Evolutionary conservation across 2,329 filamentous ascomycete genomes (phyloP).

Genomic region (Aspergillus jensenii): DNA sequence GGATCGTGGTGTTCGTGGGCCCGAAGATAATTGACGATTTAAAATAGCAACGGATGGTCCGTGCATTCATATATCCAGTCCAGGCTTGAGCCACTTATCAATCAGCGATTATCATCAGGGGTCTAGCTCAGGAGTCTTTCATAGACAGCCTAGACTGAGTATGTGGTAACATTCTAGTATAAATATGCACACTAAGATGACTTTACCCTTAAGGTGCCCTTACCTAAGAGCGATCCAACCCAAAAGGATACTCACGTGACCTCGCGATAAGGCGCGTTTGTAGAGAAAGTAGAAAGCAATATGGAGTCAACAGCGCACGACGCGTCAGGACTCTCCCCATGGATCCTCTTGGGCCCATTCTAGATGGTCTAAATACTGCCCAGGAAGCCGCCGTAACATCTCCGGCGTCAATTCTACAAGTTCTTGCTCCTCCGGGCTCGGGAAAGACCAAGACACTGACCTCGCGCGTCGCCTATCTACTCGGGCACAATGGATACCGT

Average conservation of each 20-base stretch:
- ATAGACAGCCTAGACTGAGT: too few relatives aligned
- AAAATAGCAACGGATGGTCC: conserved; percentile 4
- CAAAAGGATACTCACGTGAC: conserved; percentile 6
- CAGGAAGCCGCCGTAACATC: conserved; percentile 66
- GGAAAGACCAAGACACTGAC: conserved; percentile 97
- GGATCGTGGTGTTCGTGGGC: background rate
- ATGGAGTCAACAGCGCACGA: background rate
- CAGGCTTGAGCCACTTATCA: background rate
- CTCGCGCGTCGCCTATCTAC: conserved; percentile 84
- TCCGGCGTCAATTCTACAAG: conserved; percentile 58
- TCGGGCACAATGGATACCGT: conserved; percentile 68
- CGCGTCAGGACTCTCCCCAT: conserved; percentile 34
- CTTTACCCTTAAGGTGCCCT: too few relatives aligned
- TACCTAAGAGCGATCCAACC: background rate
- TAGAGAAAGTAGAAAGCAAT: background rate
- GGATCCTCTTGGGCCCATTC: conserved; percentile 46
- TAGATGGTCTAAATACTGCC: conserved; percentile 63
- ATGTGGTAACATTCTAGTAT: too few relatives aligned
- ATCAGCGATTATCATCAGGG: background rate
- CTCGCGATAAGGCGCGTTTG: conserved; percentile 11
- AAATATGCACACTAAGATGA: too few relatives aligned
- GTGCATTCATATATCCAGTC: background rate
- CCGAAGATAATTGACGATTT: background rate
- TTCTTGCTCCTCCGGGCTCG: conserved; percentile 64
- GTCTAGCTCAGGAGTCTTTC: too few relatives aligned